phyloP scores from a whole-genome alignment of 495 filamentous ascomycete species.

The Talaromyces stipitatus region DNA sequence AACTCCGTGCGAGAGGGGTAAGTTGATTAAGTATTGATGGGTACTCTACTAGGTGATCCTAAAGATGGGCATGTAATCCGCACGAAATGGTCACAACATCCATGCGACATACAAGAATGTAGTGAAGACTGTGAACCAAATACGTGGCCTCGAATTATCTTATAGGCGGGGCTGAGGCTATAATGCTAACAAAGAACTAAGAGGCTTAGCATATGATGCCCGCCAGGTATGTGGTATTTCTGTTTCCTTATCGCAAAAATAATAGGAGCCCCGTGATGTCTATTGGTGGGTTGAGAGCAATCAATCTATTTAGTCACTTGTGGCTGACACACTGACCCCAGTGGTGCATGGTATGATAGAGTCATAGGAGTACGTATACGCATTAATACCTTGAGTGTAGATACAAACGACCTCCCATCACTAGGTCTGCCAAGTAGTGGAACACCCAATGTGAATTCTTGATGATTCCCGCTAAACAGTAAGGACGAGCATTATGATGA shows the following conservation, averaged over 20 bases:
- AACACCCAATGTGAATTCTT: conserved; percentile 22
- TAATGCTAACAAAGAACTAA: not conserved
- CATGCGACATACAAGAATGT: no score
- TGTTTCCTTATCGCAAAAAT: not conserved
- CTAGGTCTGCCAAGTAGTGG: conserved; percentile 22
- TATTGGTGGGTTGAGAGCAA: no score
- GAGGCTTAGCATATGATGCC: no score
- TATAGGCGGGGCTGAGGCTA: not conserved
- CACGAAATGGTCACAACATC: no score
- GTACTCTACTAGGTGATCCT: no score
- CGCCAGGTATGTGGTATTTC: not conserved
- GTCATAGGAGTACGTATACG: conserved; percentile 23
- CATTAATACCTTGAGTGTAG: no score
- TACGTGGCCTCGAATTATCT: not conserved
- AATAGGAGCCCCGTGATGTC: not conserved
- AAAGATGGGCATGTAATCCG: no score
- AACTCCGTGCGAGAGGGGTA: not conserved
- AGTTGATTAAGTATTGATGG: not conserved
- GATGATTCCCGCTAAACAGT: conserved; percentile 9
- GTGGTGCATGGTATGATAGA: not conserved
- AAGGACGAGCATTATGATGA: conserved; percentile 14
- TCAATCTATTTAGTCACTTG: no score
- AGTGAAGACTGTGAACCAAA: not conserved
- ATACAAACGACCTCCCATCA: conserved; percentile 17
- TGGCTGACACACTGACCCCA: no score